Evolutionary conservation across 306 rosid species (phyloP), one percentile per base, ranked within the genome.

Genomic region (Citrullus colocynthis): DNA sequence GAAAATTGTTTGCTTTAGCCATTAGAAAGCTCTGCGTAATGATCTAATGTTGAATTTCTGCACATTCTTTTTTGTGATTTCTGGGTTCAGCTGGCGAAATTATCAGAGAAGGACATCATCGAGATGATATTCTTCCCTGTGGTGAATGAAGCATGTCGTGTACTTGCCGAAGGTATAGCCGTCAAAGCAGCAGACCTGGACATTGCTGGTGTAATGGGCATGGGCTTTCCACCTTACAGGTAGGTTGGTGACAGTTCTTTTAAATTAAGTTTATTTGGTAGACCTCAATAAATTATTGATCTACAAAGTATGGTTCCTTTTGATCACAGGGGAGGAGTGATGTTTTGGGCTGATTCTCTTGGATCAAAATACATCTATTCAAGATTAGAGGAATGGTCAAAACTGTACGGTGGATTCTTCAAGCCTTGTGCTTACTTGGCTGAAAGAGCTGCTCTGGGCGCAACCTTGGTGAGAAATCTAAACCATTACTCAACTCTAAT

Each of bases 211-310:
- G 82, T 92, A 85, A 90, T 88, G 93, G 99, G 96, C 80, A 92
- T 95, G 99, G 99, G 99, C 39, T 95, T 95, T 80, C 99, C 99
- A 48, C 85, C 97, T 44, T 92, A 95, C 96, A 92, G 99, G 99
- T 95, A 92, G 99, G 99, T 95, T 74, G 78, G 86, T 83, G 54
- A 41, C 5, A 42, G 41, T 71, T 71, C 21, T 71, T 10, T 11
- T 42, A 3, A 14, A 17, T 15, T 28, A 24, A 11, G 55, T 70
- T 45, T n/a, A 8, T 72, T 72, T 7, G 44, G 13, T 59, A 34
- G 37, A 14, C 44, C 9, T 32, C 39, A 6, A 44, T 60, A 14
- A 45, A 62, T n/a, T 54, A 74, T 12, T 75, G 42, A 7, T 58
- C 11, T 58, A 42, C 48, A 42, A 60, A 24, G 55, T 42, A 1